Evolutionary conservation across 2,329 filamentous ascomycete species (phyloP), one percentile per base, ranked within the genome.

Genomic region (Alternaria longipes): DNA sequence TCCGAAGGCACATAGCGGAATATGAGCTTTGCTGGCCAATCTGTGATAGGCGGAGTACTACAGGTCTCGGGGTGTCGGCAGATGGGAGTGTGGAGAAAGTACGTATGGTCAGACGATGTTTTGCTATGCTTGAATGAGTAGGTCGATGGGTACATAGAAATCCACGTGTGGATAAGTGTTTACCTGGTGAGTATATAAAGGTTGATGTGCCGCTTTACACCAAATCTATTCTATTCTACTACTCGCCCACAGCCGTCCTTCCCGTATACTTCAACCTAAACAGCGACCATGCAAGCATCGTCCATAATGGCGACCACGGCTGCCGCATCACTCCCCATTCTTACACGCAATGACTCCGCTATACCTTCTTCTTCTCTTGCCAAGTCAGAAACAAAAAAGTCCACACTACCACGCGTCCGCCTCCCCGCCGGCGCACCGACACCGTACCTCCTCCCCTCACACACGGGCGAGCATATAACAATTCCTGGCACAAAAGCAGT

Each of bases 401-500:
- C 44, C 20, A 58, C 20, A 3, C 46, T 65, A 8, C 65, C 65
- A 36, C 59, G 60, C 18, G 54, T 63, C 14, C 38, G 41, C 11
- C 44, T 56, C 24, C 65, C 65, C 6, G 54, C 57, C 32, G 65
- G 65, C 28, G 62, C 53, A 24, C 56, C 63, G 9, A 44, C 50
- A 6, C 60, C 65, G 5, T 69, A 69, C 49, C 61, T 68, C 28
- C 60, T 69, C 32, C 59, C 65, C 20, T 63, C 65, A 5, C 60
- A 68, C 26, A 65, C 63, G 38, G 67, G 65, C 46, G 65, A 68
- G 26, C 41, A 59, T 12, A 56, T 69, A 5, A 63, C 62, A 1
- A 65, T 69, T 8, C 67, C 67, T 0, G 65, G 67, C 24, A 68
- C 63, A 32, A 67, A 68, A 49, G 60, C 63, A 2, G 59, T 60